Percentiles rank a stretch among this genome's conserved stretches.
Evolutionary conservation across 73 alveolate genomes (phyloP).

Genomic region (Paramecium biaurelia): DNA sequence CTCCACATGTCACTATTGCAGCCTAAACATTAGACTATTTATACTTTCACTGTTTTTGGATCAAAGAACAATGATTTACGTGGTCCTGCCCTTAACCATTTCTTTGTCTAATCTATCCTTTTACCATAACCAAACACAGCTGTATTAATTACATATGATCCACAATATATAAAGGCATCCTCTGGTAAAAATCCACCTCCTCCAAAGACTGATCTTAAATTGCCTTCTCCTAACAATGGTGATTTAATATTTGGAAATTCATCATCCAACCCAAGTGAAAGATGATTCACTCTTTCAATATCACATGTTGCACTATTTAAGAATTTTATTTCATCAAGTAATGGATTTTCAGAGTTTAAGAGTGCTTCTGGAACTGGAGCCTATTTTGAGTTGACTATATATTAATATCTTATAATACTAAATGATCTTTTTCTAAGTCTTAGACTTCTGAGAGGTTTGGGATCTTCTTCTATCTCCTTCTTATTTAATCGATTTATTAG

Average conservation of each 20-base stretch:
- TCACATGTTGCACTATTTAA: slow-evolving; percentile 59
- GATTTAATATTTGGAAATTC: slow-evolving; percentile 41
- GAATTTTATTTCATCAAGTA: slow-evolving; percentile 56
- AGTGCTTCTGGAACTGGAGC: slow-evolving; percentile 1
- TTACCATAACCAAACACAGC: slow-evolving; percentile 61
- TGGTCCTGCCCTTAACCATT: slow-evolving; percentile 93
- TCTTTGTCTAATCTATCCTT: slow-evolving; percentile 57
- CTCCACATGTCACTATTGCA: slow-evolving; percentile 99
- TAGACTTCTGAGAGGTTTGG: background rate
- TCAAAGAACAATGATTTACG: slow-evolving; percentile 87
- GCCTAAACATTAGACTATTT: slow-evolving; percentile 65
- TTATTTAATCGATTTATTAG: background rate
- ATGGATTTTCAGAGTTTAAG: slow-evolving; percentile 25
- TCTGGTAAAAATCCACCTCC: slow-evolving; percentile 81
- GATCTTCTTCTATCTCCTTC: background rate
- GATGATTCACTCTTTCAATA: slow-evolving; percentile 59
- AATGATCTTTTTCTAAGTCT: background rate
- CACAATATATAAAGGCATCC: slow-evolving; percentile 60
- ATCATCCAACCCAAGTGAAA: slow-evolving; percentile 58
- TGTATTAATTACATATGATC: slow-evolving; percentile 55
- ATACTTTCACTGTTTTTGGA: slow-evolving; percentile 81
- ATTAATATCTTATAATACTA: background rate
- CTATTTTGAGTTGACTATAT: background rate
- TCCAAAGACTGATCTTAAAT: slow-evolving; percentile 73
- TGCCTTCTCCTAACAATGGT: slow-evolving; percentile 76